phyloP scores from a whole-genome alignment of 192 early-diverging fungal species.

The Hyaloraphidium curvatum region DNA sequence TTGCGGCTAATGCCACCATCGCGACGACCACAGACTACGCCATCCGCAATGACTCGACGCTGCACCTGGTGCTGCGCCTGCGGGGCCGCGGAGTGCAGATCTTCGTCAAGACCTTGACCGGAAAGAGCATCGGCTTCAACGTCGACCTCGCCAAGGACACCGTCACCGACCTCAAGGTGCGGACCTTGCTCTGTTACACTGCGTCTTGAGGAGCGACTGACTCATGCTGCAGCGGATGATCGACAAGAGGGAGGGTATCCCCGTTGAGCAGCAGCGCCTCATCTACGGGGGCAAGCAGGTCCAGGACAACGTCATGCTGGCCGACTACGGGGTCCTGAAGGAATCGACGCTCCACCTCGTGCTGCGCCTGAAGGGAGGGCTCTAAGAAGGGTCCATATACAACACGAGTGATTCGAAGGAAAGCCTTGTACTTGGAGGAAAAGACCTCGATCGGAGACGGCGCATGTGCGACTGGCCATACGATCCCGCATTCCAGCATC shows the following conservation, averaged over 20 bases:
- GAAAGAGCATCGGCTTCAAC: slow-evolving; percentile 49
- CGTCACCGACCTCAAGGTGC: slow-evolving; percentile 11
- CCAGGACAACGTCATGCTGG: not conserved
- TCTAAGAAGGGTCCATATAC: too few relatives aligned
- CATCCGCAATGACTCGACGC: not conserved
- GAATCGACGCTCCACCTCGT: not conserved
- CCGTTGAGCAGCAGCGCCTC: not conserved
- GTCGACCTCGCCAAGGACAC: not conserved
- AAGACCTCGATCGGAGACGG: too few relatives aligned
- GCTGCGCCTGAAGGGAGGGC: too few relatives aligned
- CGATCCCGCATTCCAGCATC: too few relatives aligned
- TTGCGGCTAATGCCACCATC: too few relatives aligned
- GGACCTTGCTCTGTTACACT: too few relatives aligned
- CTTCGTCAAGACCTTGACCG: slow-evolving; percentile 71
- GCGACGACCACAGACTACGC: too few relatives aligned
- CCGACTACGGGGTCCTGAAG: not conserved
- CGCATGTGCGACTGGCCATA: too few relatives aligned
- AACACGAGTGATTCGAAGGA: too few relatives aligned
- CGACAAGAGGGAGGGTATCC: not conserved
- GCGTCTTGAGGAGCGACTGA: too few relatives aligned
- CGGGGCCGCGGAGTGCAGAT: slow-evolving; percentile 42
- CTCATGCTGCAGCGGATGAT: too few relatives aligned
- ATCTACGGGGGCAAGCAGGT: not conserved
- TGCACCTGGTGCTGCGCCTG: slow-evolving; percentile 2
- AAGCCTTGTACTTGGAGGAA: too few relatives aligned